phyloP scores from a whole-genome alignment of 129 eudicot species.

The Artemisia argyi region DNA sequence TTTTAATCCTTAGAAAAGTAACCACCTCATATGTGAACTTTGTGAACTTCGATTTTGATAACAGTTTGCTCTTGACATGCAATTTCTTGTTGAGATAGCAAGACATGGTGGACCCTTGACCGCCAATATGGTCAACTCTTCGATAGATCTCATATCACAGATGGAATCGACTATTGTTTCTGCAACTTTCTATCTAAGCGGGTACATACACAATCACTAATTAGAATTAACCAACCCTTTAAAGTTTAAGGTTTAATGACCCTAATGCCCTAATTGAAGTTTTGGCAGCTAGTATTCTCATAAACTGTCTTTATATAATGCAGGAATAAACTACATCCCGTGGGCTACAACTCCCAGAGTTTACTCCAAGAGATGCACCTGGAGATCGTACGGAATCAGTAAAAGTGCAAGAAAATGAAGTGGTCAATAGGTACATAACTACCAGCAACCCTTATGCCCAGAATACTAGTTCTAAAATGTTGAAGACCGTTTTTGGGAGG shows the following conservation, averaged over 20 bases:
- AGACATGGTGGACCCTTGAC: slow-evolving; percentile 56
- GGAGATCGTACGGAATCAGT: slow-evolving; percentile 41
- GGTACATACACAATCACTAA: slow-evolving; percentile 29
- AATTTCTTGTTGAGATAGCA: slow-evolving; percentile 70
- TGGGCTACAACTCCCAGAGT: slow-evolving; percentile 51
- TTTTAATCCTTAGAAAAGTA: no score
- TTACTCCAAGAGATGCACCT: slow-evolving; percentile 45
- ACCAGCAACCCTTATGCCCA: neutral
- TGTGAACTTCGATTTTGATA: slow-evolving; percentile 4
- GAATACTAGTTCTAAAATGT: slow-evolving; percentile 25
- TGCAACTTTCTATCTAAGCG: slow-evolving; percentile 39
- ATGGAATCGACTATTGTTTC: slow-evolving; percentile 43
- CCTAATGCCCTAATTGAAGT: no score
- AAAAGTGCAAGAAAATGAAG: slow-evolving; percentile 35
- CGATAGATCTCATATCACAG: slow-evolving; percentile 36
- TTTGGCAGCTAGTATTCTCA: no score
- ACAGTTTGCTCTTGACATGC: slow-evolving; percentile 57
- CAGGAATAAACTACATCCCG: slow-evolving; percentile 35
- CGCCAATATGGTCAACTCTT: slow-evolving; percentile 29
- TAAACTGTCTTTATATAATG: no score
- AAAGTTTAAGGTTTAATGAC: no score
- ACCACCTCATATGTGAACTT: no score
- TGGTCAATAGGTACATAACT: slow-evolving; percentile 28
- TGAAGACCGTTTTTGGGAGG: no score
- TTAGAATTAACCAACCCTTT: neutral